Evolutionary conservation across 208 protist genomes (phyloP).

Genomic region (Tetramitus jugosus): DNA sequence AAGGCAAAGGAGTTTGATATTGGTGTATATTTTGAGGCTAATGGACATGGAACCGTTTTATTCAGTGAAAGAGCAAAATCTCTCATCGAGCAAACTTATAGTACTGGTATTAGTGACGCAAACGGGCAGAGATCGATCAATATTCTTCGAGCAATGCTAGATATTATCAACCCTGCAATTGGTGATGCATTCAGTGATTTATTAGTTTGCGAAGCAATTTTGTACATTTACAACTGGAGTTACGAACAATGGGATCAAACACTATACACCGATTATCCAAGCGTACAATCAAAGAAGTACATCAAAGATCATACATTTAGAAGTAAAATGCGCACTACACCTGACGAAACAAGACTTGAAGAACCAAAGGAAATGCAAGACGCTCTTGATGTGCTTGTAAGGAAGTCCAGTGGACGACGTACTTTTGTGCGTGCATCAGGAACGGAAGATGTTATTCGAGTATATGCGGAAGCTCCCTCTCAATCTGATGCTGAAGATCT

Average conservation of each 20-base stretch:
- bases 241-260: constrained; percentile 4
- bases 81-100: not conserved
- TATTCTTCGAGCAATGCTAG: not conserved
- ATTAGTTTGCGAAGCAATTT: not conserved
- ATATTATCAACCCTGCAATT: constrained; percentile 1
- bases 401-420: not conserved
- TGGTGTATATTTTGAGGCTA: constrained; percentile 90
- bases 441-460: constrained; percentile 81
- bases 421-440: constrained; percentile 82
- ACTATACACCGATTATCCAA: constrained; percentile 30
- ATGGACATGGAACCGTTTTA: constrained; percentile 85
- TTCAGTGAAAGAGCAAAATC: constrained; percentile 41
- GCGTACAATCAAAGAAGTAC: constrained; percentile 16
- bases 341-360: constrained; percentile 13
- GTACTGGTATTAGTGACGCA: not conserved
- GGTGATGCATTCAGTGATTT: constrained; percentile 22
- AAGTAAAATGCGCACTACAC: not conserved
- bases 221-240: not conserved
- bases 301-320: constrained; percentile 23
- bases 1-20: constrained; percentile 69
- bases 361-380: constrained; percentile 1
- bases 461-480: constrained; percentile 62
- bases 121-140: too few species aligned
- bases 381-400: not conserved
- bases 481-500: not conserved